phyloP scores from a whole-genome alignment of 2,329 filamentous ascomycete genomes.

The Exutisphaerella laricina region DNA sequence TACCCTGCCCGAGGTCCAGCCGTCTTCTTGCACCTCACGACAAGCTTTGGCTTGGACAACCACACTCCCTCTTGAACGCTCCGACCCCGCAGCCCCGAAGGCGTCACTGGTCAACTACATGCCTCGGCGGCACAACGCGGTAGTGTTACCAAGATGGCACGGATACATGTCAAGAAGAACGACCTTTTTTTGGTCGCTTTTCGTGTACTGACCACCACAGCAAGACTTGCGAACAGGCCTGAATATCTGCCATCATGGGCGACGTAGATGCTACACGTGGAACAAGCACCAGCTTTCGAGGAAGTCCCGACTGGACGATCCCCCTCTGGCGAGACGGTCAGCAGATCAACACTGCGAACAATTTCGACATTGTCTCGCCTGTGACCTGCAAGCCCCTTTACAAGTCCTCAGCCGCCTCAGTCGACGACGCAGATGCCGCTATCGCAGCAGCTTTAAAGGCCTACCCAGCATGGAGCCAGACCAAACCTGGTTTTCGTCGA shows the following conservation, averaged over 20 bases:
- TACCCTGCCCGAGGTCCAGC: not conserved
- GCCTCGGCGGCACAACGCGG: no score
- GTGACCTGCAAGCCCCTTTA: conserved; percentile 47
- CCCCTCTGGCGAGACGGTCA: conserved; percentile 45
- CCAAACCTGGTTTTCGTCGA: conserved; percentile 56
- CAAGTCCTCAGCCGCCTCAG: conserved; percentile 52
- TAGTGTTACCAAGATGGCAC: not conserved
- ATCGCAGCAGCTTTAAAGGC: conserved; percentile 61
- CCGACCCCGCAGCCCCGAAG: not conserved
- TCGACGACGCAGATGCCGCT: conserved; percentile 51
- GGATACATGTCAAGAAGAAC: not conserved
- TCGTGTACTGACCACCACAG: no score
- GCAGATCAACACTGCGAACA: conserved; percentile 41
- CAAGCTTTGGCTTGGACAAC: conserved; percentile 1
- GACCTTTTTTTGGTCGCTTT: no score
- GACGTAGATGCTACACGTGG: not conserved
- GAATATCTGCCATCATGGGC: not conserved
- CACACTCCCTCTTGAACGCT: not conserved
- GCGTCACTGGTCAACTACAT: not conserved
- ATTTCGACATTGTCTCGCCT: conserved; percentile 54
- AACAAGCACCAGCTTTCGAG: conserved; percentile 1
- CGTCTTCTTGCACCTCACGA: not conserved
- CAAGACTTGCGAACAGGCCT: no score
- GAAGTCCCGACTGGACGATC: conserved; percentile 17
- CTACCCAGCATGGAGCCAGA: conserved; percentile 61